Percentiles rank a stretch among this genome's conserved stretches.
phyloP scores from a whole-genome alignment of 2,329 filamentous ascomycete genomes.

The Diaporthe australafricana region DNA sequence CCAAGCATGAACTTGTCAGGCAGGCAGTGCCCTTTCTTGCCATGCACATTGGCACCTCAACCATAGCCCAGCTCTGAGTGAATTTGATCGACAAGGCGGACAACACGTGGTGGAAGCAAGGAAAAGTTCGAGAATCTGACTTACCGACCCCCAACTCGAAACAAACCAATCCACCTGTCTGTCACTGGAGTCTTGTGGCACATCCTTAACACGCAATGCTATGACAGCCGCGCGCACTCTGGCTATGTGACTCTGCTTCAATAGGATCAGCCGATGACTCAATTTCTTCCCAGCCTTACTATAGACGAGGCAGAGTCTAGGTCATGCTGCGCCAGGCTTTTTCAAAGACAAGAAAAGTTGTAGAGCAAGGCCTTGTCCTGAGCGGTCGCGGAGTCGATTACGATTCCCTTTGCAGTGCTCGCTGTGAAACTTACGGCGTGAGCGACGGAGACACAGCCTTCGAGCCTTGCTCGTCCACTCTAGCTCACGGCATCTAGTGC shows the following conservation, averaged over 20 bases:
- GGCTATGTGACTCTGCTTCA: neutral
- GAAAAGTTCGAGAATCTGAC: neutral
- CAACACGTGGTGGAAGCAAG: conserved; percentile 5
- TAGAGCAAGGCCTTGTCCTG: neutral
- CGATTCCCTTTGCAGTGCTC: conserved; percentile 1
- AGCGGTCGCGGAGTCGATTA: conserved; percentile 3
- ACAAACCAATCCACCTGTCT: conserved; percentile 22
- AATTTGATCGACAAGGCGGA: conserved; percentile 26
- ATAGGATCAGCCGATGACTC: neutral
- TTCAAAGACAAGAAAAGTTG: no score
- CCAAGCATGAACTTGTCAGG: neutral
- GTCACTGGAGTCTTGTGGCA: neutral
- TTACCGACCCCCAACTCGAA: conserved; percentile 9
- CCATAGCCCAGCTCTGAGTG: neutral
- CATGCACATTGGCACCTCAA: neutral
- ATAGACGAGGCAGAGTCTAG: conserved; percentile 7
- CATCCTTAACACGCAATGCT: conserved; percentile 5
- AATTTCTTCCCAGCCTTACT: conserved; percentile 2
- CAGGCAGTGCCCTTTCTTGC: neutral
- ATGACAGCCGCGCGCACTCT: neutral
- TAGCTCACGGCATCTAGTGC: conserved; percentile 16
- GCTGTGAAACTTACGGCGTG: neutral
- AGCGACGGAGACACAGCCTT: conserved; percentile 16
- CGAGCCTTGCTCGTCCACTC: neutral
- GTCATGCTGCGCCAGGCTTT: neutral